Conservation (phyloP, 176 grass and related monocot genomes). For the Cymbopogon citratus region DNA sequence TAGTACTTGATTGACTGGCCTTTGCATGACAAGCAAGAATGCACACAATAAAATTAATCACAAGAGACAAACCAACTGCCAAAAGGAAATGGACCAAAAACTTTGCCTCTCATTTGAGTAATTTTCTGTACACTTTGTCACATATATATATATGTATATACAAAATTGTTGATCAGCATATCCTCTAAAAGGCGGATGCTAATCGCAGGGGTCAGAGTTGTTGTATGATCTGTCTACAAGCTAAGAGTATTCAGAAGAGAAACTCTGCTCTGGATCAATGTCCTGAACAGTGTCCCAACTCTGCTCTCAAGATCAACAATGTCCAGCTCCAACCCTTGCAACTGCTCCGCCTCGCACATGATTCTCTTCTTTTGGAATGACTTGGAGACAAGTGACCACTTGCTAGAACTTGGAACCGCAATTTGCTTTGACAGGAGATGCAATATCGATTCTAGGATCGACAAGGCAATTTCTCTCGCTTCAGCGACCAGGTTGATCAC, state of each 20-base stretch:
- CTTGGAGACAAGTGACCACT: slow-evolving; percentile 8
- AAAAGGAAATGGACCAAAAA: not conserved
- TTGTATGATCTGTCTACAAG: slow-evolving; percentile 14
- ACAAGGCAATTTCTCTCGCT: not conserved
- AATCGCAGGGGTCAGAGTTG: slow-evolving; percentile 3
- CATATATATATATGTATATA: not conserved
- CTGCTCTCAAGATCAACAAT: slow-evolving; percentile 11
- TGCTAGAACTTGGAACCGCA: not conserved
- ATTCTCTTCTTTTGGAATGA: not conserved
- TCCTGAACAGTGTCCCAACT: slow-evolving; percentile 32
- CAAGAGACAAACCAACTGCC: not conserved
- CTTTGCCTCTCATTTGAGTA: not conserved
- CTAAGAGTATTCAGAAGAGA: slow-evolving; percentile 31
- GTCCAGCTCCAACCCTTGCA: slow-evolving; percentile 14
- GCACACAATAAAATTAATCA: not conserved
- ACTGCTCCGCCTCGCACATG: not conserved
- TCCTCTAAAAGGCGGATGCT: not conserved
- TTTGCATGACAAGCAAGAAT: not conserved
- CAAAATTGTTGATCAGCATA: not conserved
- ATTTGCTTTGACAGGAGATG: not conserved
- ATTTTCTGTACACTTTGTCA: not conserved
- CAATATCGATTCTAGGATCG: not conserved
- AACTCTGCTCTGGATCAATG: slow-evolving; percentile 19
- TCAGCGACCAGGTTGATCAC: not conserved
- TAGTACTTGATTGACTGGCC: not conserved